Conservation (phyloP, 2,329 filamentous ascomycete species). For the Zasmidium angulare region DNA sequence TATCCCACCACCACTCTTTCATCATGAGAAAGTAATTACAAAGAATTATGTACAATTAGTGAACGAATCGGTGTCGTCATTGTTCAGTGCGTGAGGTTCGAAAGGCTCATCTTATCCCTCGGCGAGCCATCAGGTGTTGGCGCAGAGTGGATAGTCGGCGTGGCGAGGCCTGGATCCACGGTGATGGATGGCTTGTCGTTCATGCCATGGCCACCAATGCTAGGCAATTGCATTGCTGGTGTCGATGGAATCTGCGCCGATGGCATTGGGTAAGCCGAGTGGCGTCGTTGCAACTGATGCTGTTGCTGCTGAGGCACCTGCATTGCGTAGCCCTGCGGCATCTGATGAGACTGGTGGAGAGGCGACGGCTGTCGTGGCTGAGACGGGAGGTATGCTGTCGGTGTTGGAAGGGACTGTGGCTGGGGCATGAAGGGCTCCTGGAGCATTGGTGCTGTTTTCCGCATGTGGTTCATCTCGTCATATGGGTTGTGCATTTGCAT, state of each 20-base stretch:
- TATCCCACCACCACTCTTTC: no score
- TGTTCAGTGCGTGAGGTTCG: slow-evolving; percentile 36
- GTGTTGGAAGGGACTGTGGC: slow-evolving; percentile 25
- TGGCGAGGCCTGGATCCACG: slow-evolving; percentile 31
- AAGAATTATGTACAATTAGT: slow-evolving; percentile 12
- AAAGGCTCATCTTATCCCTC: slow-evolving; percentile 40
- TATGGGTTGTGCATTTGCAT: slow-evolving; percentile 30
- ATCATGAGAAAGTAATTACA: no score
- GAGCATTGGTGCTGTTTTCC: slow-evolving; percentile 32
- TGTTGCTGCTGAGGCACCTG: slow-evolving; percentile 14
- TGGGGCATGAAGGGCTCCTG: slow-evolving; percentile 37
- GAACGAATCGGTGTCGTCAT: no score
- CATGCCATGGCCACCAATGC: slow-evolving; percentile 27
- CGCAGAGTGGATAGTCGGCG: slow-evolving; percentile 27
- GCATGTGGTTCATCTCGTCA: slow-evolving; percentile 20
- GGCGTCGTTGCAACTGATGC: slow-evolving; percentile 13
- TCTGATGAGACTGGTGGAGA: slow-evolving; percentile 20
- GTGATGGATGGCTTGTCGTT: slow-evolving; percentile 16
- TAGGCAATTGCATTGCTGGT: slow-evolving; percentile 28
- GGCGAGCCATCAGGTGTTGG: slow-evolving; percentile 35
- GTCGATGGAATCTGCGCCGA: slow-evolving; percentile 17
- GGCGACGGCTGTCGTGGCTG: slow-evolving; percentile 26
- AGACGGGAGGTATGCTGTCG: slow-evolving; percentile 27
- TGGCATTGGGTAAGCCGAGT: slow-evolving; percentile 20
- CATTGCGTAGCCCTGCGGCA: slow-evolving; percentile 30